Base-by-base conservation (phyloP, 371 early-diverging fungal genomes). In the Lichtheimia ornata region DNA sequence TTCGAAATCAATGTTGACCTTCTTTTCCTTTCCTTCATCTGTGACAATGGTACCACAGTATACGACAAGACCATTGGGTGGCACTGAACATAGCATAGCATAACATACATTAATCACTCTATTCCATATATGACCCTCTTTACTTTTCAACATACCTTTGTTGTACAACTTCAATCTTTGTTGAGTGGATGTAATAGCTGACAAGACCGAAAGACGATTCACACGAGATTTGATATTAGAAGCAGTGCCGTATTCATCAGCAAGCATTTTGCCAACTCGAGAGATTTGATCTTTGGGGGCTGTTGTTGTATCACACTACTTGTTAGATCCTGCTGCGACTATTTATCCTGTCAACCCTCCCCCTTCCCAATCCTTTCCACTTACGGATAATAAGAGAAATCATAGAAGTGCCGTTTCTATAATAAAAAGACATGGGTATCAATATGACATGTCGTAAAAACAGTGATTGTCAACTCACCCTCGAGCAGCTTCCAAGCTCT, bases 141-240 rank as follows among this genome's bases (percentile, higher is more conserved):
- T 35, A 7, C 1, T 25, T 3, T 17, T 4, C 5, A 27, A 58
- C 12, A 24, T 76, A 86, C 86, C 88, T 73, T 81, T 88, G 65
- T 76, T 91, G 84, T 97, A 97, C 43, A 97, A 87, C 86, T 99
- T 99, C 50, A 99, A 89, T 70, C 97, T 91, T 65, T 96, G 94
- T 80, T 98, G 99, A 40, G 99, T 97, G 53, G 99, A 99, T 22
- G 98, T 97, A 65, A 99, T 99, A 56, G 99, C 99, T 25, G 93
- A 84, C 57, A 99, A 81, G 14, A 99, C 99, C 35, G 99, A 99
- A 28, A 95, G 87, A 57, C 99, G 87, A 84, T 99, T 99, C 54
- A 99, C 99, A 68, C 99, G 94, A 59, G 95, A 95, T 81, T 99
- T 99, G 78, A 99, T 99, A 87, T 99, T 99, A 71, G 99, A 96